phyloP scores from a whole-genome alignment of 352 stramenopile genomes.

The Phytophthora aleatoria region DNA sequence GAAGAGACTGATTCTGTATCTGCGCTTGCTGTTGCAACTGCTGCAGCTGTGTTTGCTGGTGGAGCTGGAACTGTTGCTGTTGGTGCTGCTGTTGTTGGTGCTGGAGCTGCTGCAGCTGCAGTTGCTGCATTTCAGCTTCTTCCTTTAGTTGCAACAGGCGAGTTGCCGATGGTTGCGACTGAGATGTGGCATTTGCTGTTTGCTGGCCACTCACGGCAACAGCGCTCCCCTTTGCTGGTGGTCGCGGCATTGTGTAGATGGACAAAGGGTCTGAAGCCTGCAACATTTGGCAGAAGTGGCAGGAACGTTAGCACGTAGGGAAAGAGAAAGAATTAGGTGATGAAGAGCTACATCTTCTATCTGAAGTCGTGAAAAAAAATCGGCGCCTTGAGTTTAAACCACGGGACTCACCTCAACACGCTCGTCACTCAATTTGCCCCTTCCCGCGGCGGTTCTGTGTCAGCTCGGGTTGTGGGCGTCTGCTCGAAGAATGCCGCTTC shows the following conservation, averaged over 20 bases:
- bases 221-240: constrained; percentile 23
- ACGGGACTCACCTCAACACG: constrained; percentile 20
- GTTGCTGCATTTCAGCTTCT: constrained; percentile 33
- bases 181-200: constrained; percentile 2
- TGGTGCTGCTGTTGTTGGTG: constrained; percentile 1
- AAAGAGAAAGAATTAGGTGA: constrained; percentile 16
- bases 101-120: constrained; percentile 6
- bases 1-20: constrained; percentile 40
- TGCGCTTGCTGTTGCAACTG: constrained; percentile 38
- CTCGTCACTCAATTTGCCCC: constrained; percentile 25
- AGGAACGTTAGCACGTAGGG: neutral
- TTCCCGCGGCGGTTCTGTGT: constrained; percentile 39
- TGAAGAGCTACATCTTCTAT: constrained; percentile 17
- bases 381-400: constrained; percentile 3
- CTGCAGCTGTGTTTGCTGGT: constrained; percentile 43
- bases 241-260: constrained; percentile 33
- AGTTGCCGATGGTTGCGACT: constrained; percentile 20
- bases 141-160: constrained; percentile 38
- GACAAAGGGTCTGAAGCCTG: constrained; percentile 14
- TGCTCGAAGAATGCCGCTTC: constrained; percentile 47
- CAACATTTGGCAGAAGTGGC: constrained; percentile 12
- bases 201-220: constrained; percentile 25
- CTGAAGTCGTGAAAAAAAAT: constrained; percentile 22
- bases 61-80: constrained; percentile 41
- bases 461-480: constrained; percentile 35